Base-by-base conservation (phyloP, 2,329 filamentous ascomycete genomes). In the Apiospora marii region DNA sequence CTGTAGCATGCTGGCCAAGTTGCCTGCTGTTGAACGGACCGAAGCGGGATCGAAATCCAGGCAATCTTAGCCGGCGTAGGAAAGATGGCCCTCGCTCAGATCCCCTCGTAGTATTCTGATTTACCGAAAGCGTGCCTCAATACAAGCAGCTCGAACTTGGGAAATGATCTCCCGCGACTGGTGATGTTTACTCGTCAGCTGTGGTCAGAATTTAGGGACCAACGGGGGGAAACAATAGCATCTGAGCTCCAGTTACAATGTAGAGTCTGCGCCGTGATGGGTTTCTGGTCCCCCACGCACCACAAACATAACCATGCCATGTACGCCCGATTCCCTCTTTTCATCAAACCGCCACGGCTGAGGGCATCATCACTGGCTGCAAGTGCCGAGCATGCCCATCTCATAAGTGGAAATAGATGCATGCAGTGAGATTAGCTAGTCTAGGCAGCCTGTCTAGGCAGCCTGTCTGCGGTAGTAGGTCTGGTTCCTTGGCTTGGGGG, bases 401-500 rank as follows among this genome's bases (percentile, higher is more conserved):
- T n/a, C 58, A 41, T 41, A 19, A 10, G 58, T 41, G 58, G 37
- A 34, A 64, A 64, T 22, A 34, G n/a, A 64, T 64, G 58, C 19
- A 64, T 64, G 34, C 34, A 64, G 58, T 64, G 58, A 64, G 58
- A 64, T 64, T 64, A 41, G 58, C 58, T 64, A 64, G 30, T 24
- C 13, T 12, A 30, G 51, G 37, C 37, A 41, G 37, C 37, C 37
- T 41, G 5, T 41, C 13, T 14, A 24, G 48, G 30, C 24, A 30
- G 51, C 24, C 24, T 27, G n/a, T 61, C 53, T 61, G n/a, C n/a
- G n/a, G n/a, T n/a, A n/a, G n/a, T n/a, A 24, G 53, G 41, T 64
- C 34, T 64, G 58, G 58, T 13, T 64, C n/a, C 37, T 64, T 64
- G 30, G 19, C n/a, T 64, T 37, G 34, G 30, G 37, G 30, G 53